Percentiles rank a stretch among this genome's conserved stretches.
Evolutionary conservation across 1,284 basidiomycete species (phyloP).

Genomic region (Rugosomyces carneus): DNA sequence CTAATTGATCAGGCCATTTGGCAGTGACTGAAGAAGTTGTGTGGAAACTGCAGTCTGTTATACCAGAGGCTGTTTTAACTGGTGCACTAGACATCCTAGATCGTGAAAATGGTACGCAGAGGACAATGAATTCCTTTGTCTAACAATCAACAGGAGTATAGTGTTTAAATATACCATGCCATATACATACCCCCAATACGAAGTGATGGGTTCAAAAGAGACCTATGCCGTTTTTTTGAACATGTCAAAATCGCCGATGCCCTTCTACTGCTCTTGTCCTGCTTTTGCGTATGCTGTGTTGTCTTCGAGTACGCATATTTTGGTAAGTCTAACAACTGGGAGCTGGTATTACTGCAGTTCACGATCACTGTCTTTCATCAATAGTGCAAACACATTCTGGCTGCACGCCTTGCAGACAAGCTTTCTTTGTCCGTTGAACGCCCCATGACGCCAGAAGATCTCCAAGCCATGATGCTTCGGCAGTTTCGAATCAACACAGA

Average conservation of each 20-base stretch:
- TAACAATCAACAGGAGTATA: conserved; percentile 21
- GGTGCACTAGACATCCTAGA: conserved; percentile 72
- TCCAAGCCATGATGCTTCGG: conserved; percentile 31
- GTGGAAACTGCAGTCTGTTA: conserved; percentile 45
- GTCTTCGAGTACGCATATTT: conserved; percentile 49
- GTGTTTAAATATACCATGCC: conserved; percentile 57
- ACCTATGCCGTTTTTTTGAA: conserved; percentile 57
- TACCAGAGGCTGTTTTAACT: conserved; percentile 56
- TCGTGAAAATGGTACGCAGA: conserved; percentile 50
- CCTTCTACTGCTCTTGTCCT: conserved; percentile 68
- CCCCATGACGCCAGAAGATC: conserved; percentile 38
- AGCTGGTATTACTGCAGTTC: background rate
- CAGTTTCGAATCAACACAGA: conserved; percentile 9
- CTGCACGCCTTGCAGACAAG: conserved; percentile 50
- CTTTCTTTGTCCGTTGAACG: conserved; percentile 47
- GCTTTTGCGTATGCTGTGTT: conserved; percentile 62
- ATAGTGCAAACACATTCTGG: conserved; percentile 82
- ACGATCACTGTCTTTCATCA: no score
- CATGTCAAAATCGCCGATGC: conserved; percentile 33
- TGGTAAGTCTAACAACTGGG: conserved; percentile 39
- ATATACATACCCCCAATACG: conserved; percentile 53
- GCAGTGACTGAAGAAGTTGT: conserved; percentile 54
- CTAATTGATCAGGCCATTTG: conserved; percentile 1
- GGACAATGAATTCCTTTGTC: background rate
- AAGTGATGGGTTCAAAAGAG: conserved; percentile 59